Base-by-base conservation (phyloP, 768 basidiomycete genomes). In the Boletus coccyginus region DNA sequence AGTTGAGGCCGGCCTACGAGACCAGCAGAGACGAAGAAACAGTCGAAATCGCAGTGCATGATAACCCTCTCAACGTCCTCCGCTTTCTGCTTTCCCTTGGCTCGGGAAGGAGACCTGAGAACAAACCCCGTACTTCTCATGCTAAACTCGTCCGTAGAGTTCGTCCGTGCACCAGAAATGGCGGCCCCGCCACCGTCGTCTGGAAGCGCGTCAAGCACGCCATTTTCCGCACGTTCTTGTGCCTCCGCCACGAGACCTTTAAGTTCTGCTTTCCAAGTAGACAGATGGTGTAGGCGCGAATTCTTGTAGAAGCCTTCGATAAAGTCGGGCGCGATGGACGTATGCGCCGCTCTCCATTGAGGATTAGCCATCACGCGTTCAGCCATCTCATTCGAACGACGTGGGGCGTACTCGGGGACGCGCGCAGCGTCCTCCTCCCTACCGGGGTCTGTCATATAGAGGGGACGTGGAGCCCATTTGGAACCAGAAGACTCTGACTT, bases 1-100 rank as follows among this genome's bases (percentile, higher is more conserved):
- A 97, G 72, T 56, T 96, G 82, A 0, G 93, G 92, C 2, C 94
- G 78, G 55, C 79, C 84, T 3, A 91, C 77, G 49, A 95, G 73
- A 0, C 94, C 92, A n/a, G 88, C 96, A 1, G 91, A 87, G 12
- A 98, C 95, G 67, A 99, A 99, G 78, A 98, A 98, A 60, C 88
- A 93, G 66, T 99, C 97, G 61, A 98, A 98, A 70, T 94, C 92
- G 62, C 90, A 92, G 64, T 94, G 92, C 90, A 94, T 91, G 64
- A 93, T 88, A 11, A 90, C 83, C 16, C 80, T 79, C 42, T 85
- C 81, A 35, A 77, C 61, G 19, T 77, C 74, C 29, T 77, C 73
- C 3, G 77, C 78, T 35, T 77, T 77, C 41, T 78, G 79, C 60
- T 86, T 86, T 64, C 78, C 80, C 58, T 80, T 83, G 14, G 66